phyloP scores from a whole-genome alignment of 345 rosid genomes.

The Anastatica hierochuntica region DNA sequence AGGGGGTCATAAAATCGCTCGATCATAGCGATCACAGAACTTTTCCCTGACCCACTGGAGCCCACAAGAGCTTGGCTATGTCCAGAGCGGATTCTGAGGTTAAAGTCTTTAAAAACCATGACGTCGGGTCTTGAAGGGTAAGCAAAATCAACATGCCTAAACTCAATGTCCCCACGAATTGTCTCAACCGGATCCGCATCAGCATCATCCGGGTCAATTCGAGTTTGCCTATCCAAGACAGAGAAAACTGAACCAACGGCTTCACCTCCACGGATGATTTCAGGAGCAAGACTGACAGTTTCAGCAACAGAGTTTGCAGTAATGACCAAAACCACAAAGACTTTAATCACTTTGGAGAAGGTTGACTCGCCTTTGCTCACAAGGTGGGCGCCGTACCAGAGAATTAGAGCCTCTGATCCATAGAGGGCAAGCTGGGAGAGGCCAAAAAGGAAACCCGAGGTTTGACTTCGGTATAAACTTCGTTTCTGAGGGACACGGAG shows the following conservation, averaged over 20 bases:
- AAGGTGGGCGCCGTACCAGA: slow-evolving; percentile 95
- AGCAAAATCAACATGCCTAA: slow-evolving; percentile 86
- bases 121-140: slow-evolving; percentile 93
- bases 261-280: slow-evolving; percentile 93
- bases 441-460: slow-evolving; percentile 86
- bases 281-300: slow-evolving; percentile 99
- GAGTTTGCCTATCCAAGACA: slow-evolving; percentile 65
- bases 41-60: slow-evolving; percentile 96
- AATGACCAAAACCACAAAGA: slow-evolving; percentile 85
- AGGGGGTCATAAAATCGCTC: slow-evolving; percentile 88
- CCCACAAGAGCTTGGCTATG: slow-evolving; percentile 99
- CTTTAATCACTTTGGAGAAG: slow-evolving; percentile 96
- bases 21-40: slow-evolving; percentile 86
- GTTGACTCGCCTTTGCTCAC: slow-evolving; percentile 80
- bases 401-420: slow-evolving; percentile 90
- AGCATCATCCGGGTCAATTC: slow-evolving; percentile 87
- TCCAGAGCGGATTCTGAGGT: slow-evolving; percentile 85
- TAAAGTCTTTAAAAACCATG: slow-evolving; percentile 65
- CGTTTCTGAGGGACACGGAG: slow-evolving; percentile 68
- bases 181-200: slow-evolving; percentile 81
- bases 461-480: slow-evolving; percentile 77
- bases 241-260: slow-evolving; percentile 95
- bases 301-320: slow-evolving; percentile 99
- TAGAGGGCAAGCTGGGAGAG: slow-evolving; percentile 91
- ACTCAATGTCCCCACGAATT: slow-evolving; percentile 86